Conservation (phyloP, 1,284 basidiomycete species). For the Inonotus obliquus region DNA sequence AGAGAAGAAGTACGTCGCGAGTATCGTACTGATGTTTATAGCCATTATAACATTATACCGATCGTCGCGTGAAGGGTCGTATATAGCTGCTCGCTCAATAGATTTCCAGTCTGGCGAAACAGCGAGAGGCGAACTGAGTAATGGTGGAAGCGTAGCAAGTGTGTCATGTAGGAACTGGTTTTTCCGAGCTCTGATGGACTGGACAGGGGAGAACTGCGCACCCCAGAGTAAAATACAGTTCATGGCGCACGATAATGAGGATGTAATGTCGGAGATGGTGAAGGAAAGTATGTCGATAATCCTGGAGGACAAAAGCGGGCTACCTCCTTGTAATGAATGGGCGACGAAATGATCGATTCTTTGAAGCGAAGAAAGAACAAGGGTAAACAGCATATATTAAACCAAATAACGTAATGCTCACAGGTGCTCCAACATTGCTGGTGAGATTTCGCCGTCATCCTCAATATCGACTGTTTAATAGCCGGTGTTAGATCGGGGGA, state of each 20-base stretch:
- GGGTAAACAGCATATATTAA: neutral
- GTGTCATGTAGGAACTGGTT: slow-evolving; percentile 3
- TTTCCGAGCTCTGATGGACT: neutral
- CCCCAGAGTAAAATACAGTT: slow-evolving; percentile 15
- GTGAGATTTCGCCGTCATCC: neutral
- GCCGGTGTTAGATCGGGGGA: neutral
- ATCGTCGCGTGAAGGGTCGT: neutral
- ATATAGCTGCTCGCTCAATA: neutral
- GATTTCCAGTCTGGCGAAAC: neutral
- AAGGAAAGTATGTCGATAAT: neutral
- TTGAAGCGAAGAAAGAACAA: neutral
- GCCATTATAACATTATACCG: slow-evolving; percentile 4
- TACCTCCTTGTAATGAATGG: slow-evolving; percentile 15
- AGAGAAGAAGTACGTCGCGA: slow-evolving; percentile 17
- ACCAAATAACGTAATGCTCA: neutral
- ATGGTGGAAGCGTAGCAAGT: slow-evolving; percentile 3
- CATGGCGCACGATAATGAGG: neutral
- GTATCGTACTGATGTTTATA: slow-evolving; percentile 6
- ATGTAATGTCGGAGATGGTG: neutral
- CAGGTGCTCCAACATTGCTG: slow-evolving; percentile 4
- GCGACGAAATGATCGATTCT: slow-evolving; percentile 10
- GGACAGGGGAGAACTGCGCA: slow-evolving; percentile 10
- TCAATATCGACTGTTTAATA: neutral
- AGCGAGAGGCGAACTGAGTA: slow-evolving; percentile 9
- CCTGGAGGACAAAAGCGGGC: neutral